Base-by-base conservation (phyloP, 1,284 basidiomycete genomes). In the Cutaneotrichosporon sp. region DNA sequence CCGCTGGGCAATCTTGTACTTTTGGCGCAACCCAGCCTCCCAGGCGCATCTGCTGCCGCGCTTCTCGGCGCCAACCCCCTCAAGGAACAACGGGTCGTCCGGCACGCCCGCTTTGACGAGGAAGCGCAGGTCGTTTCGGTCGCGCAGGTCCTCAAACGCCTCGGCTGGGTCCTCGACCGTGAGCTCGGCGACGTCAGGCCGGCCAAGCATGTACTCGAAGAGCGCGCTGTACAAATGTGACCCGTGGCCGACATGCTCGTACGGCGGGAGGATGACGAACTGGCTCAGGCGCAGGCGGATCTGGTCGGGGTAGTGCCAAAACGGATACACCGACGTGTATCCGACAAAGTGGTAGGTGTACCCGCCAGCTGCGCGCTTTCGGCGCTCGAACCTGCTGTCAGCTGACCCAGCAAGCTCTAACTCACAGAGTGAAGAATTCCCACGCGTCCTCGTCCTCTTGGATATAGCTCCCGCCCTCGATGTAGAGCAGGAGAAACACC, bases 131-230 rank as follows among this genome's bases (percentile, higher is more conserved):
- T 99, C 97, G 73, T 91, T 91, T 57, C 90, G 88, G 81, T 99
- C 97, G 40, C 96, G 86, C 61, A 99, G 84, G 74, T 97, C 92
- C 65, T 79, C 78, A 58, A 78, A 79, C 11, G 76, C 76, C 69
- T 99, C 96, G 0, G 92, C 92, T 0, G 96, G 96, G 77, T 99
- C 96, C 82, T 99, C 96, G 22, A 99, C 90, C 0, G 94, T 97
- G 60, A 99, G 83, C 79, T 99, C 96, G 11, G 89, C 87, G 38
- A 97, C 87, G 51, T 85, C 82, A 0, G 87, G 81, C 47, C 87
- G 85, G 8, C 84, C 81, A 42, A 91, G 81, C 58, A 91, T 85
- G 75, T 90, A 86, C 72, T 89, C 85, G 81, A 95, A 96, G 52
- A 96, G 89, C 1, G 92, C 87, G 34, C 83, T 87, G 83, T 98